Conservation (phyloP, 1,139 yeast species). For the Diutina siamensis region DNA sequence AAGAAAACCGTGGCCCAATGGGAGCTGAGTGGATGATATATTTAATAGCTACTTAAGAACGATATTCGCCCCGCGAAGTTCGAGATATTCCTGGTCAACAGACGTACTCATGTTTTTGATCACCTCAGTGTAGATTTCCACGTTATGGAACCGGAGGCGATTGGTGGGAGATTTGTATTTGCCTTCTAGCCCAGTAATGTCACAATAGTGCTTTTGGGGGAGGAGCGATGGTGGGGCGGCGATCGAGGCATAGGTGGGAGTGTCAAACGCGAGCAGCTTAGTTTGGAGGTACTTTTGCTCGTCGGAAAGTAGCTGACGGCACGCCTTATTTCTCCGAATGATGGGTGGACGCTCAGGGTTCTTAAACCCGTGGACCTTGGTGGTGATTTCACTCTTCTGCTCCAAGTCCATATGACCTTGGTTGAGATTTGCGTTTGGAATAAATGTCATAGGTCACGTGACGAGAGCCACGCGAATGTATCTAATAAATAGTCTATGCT, state of each 20-base stretch:
- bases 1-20: background rate
- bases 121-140: constrained; percentile 72
- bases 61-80: constrained; percentile 80
- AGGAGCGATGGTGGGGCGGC: constrained; percentile 82
- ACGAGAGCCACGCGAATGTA: too few species aligned
- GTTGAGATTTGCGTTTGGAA: too few species aligned
- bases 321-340: constrained; percentile 60
- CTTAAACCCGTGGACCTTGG: constrained; percentile 43
- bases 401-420: constrained; percentile 3
- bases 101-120: constrained; percentile 78
- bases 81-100: constrained; percentile 85
- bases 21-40: background rate
- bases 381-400: constrained; percentile 19
- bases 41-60: constrained; percentile 38
- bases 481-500: background rate
- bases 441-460: too few species aligned
- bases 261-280: constrained; percentile 29
- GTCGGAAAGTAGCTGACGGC: constrained; percentile 65
- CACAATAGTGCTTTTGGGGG: constrained; percentile 83
- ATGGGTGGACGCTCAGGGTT: constrained; percentile 26
- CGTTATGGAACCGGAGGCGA: constrained; percentile 69
- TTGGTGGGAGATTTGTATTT: constrained; percentile 67
- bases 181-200: constrained; percentile 82
- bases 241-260: constrained; percentile 50
- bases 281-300: constrained; percentile 54